Base-by-base conservation (phyloP, 2,329 filamentous ascomycete genomes). In the Colletotrichum sp. region DNA sequence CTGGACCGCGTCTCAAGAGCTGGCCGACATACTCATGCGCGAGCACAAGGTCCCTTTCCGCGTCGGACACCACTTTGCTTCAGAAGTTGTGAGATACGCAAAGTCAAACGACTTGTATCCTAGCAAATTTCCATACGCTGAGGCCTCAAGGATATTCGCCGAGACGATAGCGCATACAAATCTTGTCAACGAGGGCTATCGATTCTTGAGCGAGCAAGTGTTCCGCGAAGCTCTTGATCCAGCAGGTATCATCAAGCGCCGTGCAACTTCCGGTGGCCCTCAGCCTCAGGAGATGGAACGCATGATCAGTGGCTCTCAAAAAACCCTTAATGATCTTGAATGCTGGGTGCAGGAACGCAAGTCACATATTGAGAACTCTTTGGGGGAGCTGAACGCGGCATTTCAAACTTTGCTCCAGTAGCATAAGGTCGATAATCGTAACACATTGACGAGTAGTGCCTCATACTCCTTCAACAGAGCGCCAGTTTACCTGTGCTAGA, bases 51-150 rank as follows among this genome's bases (percentile, higher is more conserved):
- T 75, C 21, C 73, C 73, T 2, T 75, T 75, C 13, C 70, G 73
- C 55, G 64, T 75, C 7, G 73, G 73, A 7, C 73, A 75, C 7
- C 73, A 75, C 64, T 75, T 75, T 38, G 73, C 73, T n/a, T 75
- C 73, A 7, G 63, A 74, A 24, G 63, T 64, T 16, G 73, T 75
- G 8, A 75, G 58, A 52, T 52, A 61, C 7, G 73, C 73, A 21
- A 75, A 75, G 21, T 21, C 28, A 3, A 14, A 59, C 3, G 64
- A 52, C 3, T 12, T 75, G 10, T 34, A 34, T 12, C 73, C 73
- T 3, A 75, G 73, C 43, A 32, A 14, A 6, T 75, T 75, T 9
- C 70, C 73, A 2, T 74, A 73, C 26, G 28, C 73, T 0, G 58
- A 75, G 12, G 70, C 73, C 6, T 48, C 32, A 24, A 73, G 48